Conservation (phyloP, 176 grass and related monocot species). For the Bromus sterilis region DNA sequence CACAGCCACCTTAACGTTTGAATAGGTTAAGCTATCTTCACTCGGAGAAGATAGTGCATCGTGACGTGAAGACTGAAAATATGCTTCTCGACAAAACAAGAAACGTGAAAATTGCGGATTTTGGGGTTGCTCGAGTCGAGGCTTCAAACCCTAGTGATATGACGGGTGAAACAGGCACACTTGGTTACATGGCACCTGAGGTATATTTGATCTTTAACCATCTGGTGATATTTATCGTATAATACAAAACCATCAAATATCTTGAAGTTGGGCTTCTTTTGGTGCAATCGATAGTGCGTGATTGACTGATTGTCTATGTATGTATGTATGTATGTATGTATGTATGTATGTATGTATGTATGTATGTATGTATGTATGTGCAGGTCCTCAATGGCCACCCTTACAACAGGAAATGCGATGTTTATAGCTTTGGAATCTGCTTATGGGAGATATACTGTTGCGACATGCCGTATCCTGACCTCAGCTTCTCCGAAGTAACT, state of each 20-base stretch:
- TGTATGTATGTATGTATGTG: too few relatives aligned
- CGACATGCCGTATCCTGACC: slow-evolving; percentile 97
- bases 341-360: too few relatives aligned
- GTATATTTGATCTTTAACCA: slow-evolving; percentile 42
- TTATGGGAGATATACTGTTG: slow-evolving; percentile 99
- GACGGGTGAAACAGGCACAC: slow-evolving; percentile 98
- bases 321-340: too few relatives aligned
- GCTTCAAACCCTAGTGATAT: slow-evolving; percentile 99
- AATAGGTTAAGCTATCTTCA: slow-evolving; percentile 95
- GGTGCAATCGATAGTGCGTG: neutral
- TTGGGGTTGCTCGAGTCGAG: slow-evolving; percentile 97
- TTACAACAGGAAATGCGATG: slow-evolving; percentile 98
- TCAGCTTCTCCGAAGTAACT: slow-evolving; percentile 95
- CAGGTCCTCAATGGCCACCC: slow-evolving; percentile 96
- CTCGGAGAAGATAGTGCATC: slow-evolving; percentile 94
- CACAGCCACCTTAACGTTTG: neutral
- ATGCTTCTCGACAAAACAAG: slow-evolving; percentile 97
- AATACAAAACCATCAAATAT: neutral
- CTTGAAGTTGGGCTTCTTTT: neutral
- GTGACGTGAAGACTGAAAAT: slow-evolving; percentile 98
- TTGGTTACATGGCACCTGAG: slow-evolving; percentile 99
- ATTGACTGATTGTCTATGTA: too few relatives aligned
- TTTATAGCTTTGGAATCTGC: slow-evolving; percentile 97
- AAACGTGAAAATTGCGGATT: slow-evolving; percentile 96
- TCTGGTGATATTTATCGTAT: neutral